Evolutionary conservation across 208 protist species (phyloP).

Genomic region (Trypanosoma vivax): DNA sequence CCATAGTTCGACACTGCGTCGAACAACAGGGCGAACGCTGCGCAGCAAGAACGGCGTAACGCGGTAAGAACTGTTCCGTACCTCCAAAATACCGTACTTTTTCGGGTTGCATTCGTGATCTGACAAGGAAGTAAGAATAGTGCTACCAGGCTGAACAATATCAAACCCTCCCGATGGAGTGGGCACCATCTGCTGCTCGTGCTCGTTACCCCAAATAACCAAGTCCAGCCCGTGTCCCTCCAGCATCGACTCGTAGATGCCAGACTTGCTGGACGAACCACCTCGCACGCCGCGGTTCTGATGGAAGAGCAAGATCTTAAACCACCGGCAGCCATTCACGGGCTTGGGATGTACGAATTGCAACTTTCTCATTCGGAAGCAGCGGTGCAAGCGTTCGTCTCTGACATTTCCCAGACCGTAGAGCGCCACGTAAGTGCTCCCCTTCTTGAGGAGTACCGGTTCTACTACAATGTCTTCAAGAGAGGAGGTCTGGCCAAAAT

Average conservation of each 20-base stretch:
- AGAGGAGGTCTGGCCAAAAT: slow-evolving; percentile 95
- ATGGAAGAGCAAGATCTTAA: slow-evolving; percentile 97
- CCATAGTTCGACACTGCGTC: slow-evolving; percentile 76
- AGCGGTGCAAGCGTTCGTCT: slow-evolving; percentile 96
- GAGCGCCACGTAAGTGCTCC: slow-evolving; percentile 93
- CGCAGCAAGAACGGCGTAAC: slow-evolving; percentile 85
- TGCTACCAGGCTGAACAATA: slow-evolving; percentile 96
- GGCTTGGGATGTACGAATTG: slow-evolving; percentile 84
- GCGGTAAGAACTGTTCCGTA: slow-evolving; percentile 71
- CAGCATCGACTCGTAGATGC: slow-evolving; percentile 93
- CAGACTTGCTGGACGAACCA: slow-evolving; percentile 58
- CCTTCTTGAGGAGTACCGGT: slow-evolving; percentile 92
- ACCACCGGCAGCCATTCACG: slow-evolving; percentile 79
- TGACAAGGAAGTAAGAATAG: slow-evolving; percentile 92
- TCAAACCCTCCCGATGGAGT: slow-evolving; percentile 78
- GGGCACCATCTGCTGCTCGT: slow-evolving; percentile 95
- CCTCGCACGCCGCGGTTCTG: slow-evolving; percentile 94
- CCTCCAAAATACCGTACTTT: slow-evolving; percentile 87
- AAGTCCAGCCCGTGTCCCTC: slow-evolving; percentile 91
- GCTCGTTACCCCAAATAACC: slow-evolving; percentile 99
- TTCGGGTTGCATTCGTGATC: slow-evolving; percentile 93
- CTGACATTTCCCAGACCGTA: slow-evolving; percentile 98
- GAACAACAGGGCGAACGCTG: slow-evolving; percentile 90
- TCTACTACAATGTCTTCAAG: slow-evolving; percentile 92
- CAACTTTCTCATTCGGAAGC: slow-evolving; percentile 92